Conservation (phyloP, 2,329 filamentous ascomycete genomes). For the Pseudogymnoascus sp. region DNA sequence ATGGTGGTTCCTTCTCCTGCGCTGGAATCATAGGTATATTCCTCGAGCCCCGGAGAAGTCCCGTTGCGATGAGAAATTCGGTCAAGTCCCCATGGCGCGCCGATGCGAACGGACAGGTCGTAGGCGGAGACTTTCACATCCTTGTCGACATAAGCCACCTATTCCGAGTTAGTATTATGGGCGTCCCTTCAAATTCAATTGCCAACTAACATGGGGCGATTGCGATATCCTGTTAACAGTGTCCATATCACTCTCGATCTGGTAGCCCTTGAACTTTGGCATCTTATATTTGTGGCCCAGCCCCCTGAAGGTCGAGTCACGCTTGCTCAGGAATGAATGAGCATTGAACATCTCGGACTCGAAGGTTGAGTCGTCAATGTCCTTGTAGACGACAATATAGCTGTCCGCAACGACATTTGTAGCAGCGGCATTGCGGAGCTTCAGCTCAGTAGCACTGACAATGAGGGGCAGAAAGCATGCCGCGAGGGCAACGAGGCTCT, state of each 20-base stretch:
- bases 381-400: conserved; percentile 57
- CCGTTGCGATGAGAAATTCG: conserved; percentile 24
- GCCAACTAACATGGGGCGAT: conserved; percentile 21
- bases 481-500: conserved; percentile 17
- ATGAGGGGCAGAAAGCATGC: conserved; percentile 20
- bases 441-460: conserved; percentile 20
- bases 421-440: conserved; percentile 38
- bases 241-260: conserved; percentile 20
- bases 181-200: background rate
- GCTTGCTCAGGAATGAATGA: conserved; percentile 42
- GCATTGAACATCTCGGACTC: conserved; percentile 41
- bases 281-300: conserved; percentile 23
- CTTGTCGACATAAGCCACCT: conserved; percentile 46
- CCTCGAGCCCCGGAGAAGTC: conserved; percentile 13
- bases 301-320: conserved; percentile 35
- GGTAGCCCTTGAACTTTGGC: conserved; percentile 21
- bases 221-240: conserved; percentile 23
- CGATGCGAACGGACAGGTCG: conserved; percentile 40
- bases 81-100: conserved; percentile 35
- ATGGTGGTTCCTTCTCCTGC: conserved; percentile 21
- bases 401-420: conserved; percentile 43
- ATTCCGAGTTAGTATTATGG: conserved; percentile 13
- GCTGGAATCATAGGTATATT: conserved; percentile 26
- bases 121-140: conserved; percentile 39
- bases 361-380: conserved; percentile 37